Evolutionary conservation across 345 rosid species (phyloP).

Genomic region (Carallia brachiata): DNA sequence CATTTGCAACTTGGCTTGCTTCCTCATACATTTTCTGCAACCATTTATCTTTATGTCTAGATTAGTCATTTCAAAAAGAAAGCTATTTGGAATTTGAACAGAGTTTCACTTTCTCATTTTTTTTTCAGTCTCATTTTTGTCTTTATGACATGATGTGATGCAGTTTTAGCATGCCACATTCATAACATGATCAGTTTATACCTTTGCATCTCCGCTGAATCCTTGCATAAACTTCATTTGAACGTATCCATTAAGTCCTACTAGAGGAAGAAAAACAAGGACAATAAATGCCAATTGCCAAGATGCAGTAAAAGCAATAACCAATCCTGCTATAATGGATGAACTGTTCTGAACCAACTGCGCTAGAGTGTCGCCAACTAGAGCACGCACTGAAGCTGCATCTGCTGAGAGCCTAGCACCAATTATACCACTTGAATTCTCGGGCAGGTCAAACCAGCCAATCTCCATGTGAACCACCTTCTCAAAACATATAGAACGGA

Average conservation of each 20-base stretch:
- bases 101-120: not conserved
- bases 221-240: conserved; percentile 76
- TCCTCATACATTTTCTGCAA: conserved; percentile 79
- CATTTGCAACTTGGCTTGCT: conserved; percentile 90
- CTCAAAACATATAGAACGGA: conserved; percentile 74
- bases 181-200: conserved; percentile 9
- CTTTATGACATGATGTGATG: not conserved
- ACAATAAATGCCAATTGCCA: conserved; percentile 68
- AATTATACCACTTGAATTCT: conserved; percentile 74
- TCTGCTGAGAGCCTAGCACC: conserved; percentile 86
- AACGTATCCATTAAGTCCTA: conserved; percentile 53
- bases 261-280: conserved; percentile 60
- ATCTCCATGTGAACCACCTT: conserved; percentile 83
- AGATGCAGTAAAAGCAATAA: conserved; percentile 68
- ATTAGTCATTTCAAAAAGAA: not conserved
- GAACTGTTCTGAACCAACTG: conserved; percentile 59
- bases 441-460: conserved; percentile 76
- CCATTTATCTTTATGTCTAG: not conserved
- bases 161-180: not conserved
- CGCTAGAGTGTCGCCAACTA: conserved; percentile 76
- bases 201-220: conserved; percentile 77
- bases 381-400: conserved; percentile 58
- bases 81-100: not conserved
- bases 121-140: not conserved
- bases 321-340: conserved; percentile 58